A percentile compares a stretch with the other conserved stretches of the same genome.
phyloP scores from a whole-genome alignment of 2,329 filamentous ascomycete species.

The Beauveria varroae region DNA sequence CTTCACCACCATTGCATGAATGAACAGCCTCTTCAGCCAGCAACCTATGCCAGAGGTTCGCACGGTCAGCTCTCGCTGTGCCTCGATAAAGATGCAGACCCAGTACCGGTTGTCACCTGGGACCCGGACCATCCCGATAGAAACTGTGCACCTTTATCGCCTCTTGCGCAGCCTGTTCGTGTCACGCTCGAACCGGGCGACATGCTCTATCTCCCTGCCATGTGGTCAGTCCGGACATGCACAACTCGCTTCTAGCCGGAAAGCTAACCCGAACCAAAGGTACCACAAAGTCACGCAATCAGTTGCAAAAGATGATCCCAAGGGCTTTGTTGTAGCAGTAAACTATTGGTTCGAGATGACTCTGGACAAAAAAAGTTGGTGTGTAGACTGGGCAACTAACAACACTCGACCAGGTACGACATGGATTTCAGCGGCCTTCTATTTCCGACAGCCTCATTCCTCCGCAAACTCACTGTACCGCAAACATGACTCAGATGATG shows the following conservation, averaged over 20 bases:
- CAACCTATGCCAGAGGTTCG: conserved; percentile 46
- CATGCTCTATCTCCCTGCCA: conserved; percentile 73
- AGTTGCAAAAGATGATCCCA: conserved; percentile 51
- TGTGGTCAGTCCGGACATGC: conserved; percentile 52
- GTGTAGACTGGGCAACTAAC: background rate
- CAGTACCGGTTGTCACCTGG: conserved; percentile 65
- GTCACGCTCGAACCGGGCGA: conserved; percentile 66
- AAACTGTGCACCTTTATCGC: conserved; percentile 50
- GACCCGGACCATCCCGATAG: conserved; percentile 55
- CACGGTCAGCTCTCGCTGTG: conserved; percentile 20
- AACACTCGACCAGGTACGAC: conserved; percentile 55
- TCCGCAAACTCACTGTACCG: conserved; percentile 30
- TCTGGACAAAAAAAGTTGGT: background rate
- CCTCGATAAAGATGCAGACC: conserved; percentile 26
- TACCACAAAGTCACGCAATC: conserved; percentile 77
- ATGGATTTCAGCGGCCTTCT: conserved; percentile 67
- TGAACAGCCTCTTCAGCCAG: conserved; percentile 50
- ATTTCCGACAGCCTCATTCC: conserved; percentile 54
- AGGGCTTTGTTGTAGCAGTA: conserved; percentile 68
- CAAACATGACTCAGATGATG: background rate
- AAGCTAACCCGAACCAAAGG: conserved; percentile 28
- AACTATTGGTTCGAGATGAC: conserved; percentile 64
- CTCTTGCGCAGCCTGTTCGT: conserved; percentile 51
- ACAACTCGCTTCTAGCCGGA: background rate
- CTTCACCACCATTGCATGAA: conserved; percentile 61